phyloP scores from a whole-genome alignment of 345 rosid genomes.

The Punica granatum region DNA sequence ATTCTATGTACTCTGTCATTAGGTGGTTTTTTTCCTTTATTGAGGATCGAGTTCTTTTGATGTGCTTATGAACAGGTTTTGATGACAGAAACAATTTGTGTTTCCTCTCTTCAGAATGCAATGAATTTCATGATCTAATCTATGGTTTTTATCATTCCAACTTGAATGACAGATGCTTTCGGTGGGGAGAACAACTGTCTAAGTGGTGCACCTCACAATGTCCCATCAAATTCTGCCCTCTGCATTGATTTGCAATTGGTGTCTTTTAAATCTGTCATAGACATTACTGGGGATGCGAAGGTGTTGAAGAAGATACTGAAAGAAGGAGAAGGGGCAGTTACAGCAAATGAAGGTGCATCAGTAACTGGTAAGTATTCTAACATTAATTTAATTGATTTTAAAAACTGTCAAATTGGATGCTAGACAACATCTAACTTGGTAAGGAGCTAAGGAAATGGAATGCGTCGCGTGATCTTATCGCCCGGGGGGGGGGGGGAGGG shows the following conservation, averaged over 20 bases:
- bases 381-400: background rate
- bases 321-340: constrained; percentile 40
- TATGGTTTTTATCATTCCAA: background rate
- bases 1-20: background rate
- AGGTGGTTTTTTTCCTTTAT: background rate
- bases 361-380: constrained; percentile 45
- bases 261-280: constrained; percentile 50
- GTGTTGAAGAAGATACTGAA: constrained; percentile 52
- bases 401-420: background rate
- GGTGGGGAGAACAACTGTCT: constrained; percentile 30
- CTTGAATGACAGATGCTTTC: constrained; percentile 39
- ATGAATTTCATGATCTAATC: background rate
- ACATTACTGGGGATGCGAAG: constrained; percentile 45
- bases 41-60: background rate
- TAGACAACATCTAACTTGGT: background rate
- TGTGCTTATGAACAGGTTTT: background rate
- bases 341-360: constrained; percentile 48
- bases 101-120: background rate
- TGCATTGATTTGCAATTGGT: constrained; percentile 37
- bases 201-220: constrained; percentile 10
- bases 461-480: no score
- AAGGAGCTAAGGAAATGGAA: background rate
- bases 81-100: background rate
- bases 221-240: constrained; percentile 39
- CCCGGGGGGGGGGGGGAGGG: no score